Base-by-base conservation (phyloP, 2,329 filamentous ascomycete genomes). In the Escovopsis sp. region DNA sequence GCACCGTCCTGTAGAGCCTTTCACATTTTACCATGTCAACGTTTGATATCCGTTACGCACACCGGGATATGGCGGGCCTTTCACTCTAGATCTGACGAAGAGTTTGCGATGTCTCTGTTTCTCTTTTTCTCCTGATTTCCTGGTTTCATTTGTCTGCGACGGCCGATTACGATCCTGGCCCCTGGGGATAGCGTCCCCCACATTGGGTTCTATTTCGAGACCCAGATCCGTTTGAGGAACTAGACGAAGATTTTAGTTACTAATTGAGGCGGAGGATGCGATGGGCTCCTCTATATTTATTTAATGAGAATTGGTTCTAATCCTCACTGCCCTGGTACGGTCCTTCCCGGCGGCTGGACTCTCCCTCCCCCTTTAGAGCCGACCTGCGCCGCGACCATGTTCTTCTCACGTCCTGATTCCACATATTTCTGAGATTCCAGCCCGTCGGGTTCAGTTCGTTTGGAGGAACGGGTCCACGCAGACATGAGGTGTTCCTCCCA, bases 1-100 rank as follows among this genome's bases (percentile, higher is more conserved):
- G 81, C 67, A 72, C 71, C 37, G 78, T 85, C 55, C 70, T 85
- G 60, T 85, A 73, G 62, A 59, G 48, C 42, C 13, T 32, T 34
- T 39, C 14, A 20, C 25, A 30, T 20, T 25, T 31, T 12, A 38
- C 39, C 31, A 27, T 29, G 20, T 20, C 20, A 20, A 20, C 20
- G 20, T 15, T 40, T 37, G 41, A 34, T 39, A 43, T 35, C 41
- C 31, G 38, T 45, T 15, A 34, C 39, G 40, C 37, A 36, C 39
- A 13, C 38, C 39, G 37, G 33, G 36, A 42, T 40, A 35, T 38
- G 41, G 37, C 20, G 40, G 41, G 37, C 14, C 27, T 16, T 12
- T 39, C 32, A 37, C 41, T 13, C 20, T 40, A 40, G 37, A 40
- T 37, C 33, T 29, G 15, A 40, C 40, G 14, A 34, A 39, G 36